Percentiles rank a stretch among this genome's conserved stretches.
phyloP scores from a whole-genome alignment of 495 filamentous ascomycete genomes.

The Lasiosphaeriaceae sp. region DNA sequence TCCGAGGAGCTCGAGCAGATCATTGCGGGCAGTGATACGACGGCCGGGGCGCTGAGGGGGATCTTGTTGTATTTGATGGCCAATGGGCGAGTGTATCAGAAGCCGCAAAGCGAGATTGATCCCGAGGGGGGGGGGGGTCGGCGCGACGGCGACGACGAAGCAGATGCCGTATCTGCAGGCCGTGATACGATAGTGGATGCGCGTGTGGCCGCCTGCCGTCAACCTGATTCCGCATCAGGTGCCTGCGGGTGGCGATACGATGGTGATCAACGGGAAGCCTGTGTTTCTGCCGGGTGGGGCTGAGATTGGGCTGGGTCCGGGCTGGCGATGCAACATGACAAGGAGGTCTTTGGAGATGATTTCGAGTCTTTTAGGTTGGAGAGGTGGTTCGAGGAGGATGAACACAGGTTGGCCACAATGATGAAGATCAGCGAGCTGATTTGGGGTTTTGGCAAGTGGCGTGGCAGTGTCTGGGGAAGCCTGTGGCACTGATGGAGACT shows the following conservation, averaged over 20 bases:
- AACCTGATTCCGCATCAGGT: conserved; percentile 38
- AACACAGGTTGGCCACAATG: too few relatives aligned
- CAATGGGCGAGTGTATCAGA: conserved; percentile 43
- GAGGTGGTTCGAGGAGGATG: too few relatives aligned
- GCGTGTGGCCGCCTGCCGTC: conserved; percentile 37
- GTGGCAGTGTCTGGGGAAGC: too few relatives aligned
- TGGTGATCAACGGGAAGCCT: conserved; percentile 40
- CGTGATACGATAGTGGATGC: conserved; percentile 44
- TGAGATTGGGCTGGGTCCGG: conserved; percentile 39
- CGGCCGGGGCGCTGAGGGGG: conserved; percentile 54
- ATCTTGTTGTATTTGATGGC: conserved; percentile 52
- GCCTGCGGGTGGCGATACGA: conserved; percentile 43
- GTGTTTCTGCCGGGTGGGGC: conserved; percentile 48
- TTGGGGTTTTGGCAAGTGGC: too few relatives aligned
- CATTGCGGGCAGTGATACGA: conserved; percentile 55
- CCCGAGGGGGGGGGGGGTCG: conserved; percentile 17
- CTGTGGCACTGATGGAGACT: too few relatives aligned
- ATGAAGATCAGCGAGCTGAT: too few relatives aligned
- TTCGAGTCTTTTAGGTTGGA: too few relatives aligned
- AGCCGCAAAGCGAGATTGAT: conserved; percentile 56
- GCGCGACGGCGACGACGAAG: conserved; percentile 31
- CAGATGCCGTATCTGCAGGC: conserved; percentile 49
- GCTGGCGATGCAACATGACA: conserved; percentile 25
- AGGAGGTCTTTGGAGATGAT: too few relatives aligned
- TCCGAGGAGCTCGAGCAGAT: conserved; percentile 35